Evolutionary conservation across 2,329 filamentous ascomycete genomes (phyloP), one percentile per base, ranked within the genome.

Genomic region (Neodidymelliopsis sp.): DNA sequence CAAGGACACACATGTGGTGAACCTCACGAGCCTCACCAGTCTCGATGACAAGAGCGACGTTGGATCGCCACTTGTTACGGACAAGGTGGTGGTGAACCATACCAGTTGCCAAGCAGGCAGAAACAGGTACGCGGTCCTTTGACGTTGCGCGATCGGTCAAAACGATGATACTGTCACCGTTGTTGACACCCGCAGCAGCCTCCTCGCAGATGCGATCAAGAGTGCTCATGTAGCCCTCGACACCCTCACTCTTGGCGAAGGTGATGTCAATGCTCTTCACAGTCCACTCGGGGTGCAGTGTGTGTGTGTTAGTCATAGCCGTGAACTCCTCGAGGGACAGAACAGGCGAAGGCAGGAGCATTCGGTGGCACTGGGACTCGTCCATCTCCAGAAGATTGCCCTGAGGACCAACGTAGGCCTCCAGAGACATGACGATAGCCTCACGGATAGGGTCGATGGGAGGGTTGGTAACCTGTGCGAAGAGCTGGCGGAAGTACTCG

Each of bases 401-500:
- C 75, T 97, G 93, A 34, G 93, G 93, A 37, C 93, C 93, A 62
- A 97, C 90, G 70, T 97, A 97, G 66, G 93, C 95, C 71, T 96
- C 92, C 29, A 97, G 79, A 46, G 93, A 97, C 93, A 97, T 97
- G 74, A 97, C 93, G 66, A 97, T 94, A 20, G 92, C 93, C 81
- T 97, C 93, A 74, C 93, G 84, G 64, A 97, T 97, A 23, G 93
- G 93, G 69, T 97, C 93, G 68, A 97, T 97, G 11, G 93, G 93
- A 61, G 93, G 93, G 75, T 97, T 97, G 54, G 93, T 97, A 72
- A 97, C 93, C 77, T 97, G 93, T 8, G 93, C 93, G 73, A 97
- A 97, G 31, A 97, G 86, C 79, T 97, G 90, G 56, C 93, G 87
- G 87, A 97, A 97, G 78, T 97, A 97, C 74, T 97, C 93, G 74